Percentiles rank a stretch among this genome's conserved stretches.
Evolutionary conservation across 805 yeast species (phyloP).

Genomic region (Pichia kluyveri): DNA sequence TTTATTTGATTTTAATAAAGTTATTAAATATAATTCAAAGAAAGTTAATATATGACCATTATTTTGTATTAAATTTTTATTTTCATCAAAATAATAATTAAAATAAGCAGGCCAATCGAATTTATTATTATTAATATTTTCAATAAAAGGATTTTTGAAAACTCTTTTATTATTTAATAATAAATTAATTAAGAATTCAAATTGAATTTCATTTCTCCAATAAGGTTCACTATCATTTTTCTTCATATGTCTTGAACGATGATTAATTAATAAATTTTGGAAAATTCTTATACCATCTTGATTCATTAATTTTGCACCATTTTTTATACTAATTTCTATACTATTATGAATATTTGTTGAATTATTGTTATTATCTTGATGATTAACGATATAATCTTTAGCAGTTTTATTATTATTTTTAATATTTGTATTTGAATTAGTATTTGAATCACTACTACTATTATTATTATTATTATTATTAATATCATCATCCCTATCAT

Average conservation of each 20-base stretch:
- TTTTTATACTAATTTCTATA: neutral
- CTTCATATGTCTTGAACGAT: conserved; percentile 53
- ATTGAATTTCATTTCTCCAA: conserved; percentile 82
- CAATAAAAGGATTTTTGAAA: conserved; percentile 53
- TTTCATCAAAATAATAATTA: conserved; percentile 15
- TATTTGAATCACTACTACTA: neutral
- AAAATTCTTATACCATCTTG: conserved; percentile 17
- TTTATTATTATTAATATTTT: conserved; percentile 20
- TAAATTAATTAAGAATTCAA: conserved; percentile 58
- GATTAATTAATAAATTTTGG: conserved; percentile 22
- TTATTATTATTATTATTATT: neutral
- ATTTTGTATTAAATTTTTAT: conserved; percentile 16
- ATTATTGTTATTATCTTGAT: no score
- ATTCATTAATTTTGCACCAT: neutral
- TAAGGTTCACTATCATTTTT: conserved; percentile 90
- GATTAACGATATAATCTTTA: neutral
- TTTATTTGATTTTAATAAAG: conserved; percentile 74
- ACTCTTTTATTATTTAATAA: conserved; percentile 57
- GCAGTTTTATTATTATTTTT: neutral
- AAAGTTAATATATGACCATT: conserved; percentile 53
- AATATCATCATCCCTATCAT: neutral
- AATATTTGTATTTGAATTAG: no score
- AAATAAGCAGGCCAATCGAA: conserved; percentile 31
- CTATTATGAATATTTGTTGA: neutral
- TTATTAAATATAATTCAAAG: conserved; percentile 72